These are phyloP conservation scores for Fusarium bactridioides DNA, from an alignment of 2,329 filamentous ascomycete genomes.

Conservation along the genomic window DNA sequence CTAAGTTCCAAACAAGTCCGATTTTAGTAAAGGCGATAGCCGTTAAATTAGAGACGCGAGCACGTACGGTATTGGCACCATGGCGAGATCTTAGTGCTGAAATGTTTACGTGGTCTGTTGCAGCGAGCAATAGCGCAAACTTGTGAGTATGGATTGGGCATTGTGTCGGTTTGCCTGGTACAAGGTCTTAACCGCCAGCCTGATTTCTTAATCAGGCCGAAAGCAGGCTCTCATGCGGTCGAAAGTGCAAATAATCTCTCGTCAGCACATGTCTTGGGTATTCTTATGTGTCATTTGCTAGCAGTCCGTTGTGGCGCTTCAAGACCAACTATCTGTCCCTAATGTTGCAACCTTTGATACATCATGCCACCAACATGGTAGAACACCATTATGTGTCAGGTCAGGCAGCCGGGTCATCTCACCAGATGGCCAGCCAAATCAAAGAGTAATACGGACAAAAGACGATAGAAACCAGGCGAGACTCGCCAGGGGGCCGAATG, in stretches of 20 bases:
- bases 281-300: background rate
- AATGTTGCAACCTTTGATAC: background rate
- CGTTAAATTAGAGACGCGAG: too few species aligned
- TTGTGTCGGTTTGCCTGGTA: background rate
- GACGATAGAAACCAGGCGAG: background rate
- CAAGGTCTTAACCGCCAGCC: background rate
- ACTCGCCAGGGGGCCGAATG: accelerated
- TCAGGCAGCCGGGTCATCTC: background rate
- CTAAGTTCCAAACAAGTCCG: background rate
- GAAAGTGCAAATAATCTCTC: background rate
- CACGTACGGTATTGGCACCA: background rate
- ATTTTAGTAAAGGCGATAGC: background rate
- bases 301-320: background rate
- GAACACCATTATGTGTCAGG: background rate
- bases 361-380: background rate
- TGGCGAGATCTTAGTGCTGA: background rate
- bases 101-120: background rate
- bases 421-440: accelerated
- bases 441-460: background rate
- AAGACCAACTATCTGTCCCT: too few species aligned
- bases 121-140: background rate
- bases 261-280: background rate
- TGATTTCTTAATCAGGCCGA: background rate
- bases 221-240: background rate
- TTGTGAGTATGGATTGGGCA: background rate